These are phyloP conservation scores for Avena insularis DNA, from an alignment of 176 grass and related monocot species.

Conservation along the genomic window DNA sequence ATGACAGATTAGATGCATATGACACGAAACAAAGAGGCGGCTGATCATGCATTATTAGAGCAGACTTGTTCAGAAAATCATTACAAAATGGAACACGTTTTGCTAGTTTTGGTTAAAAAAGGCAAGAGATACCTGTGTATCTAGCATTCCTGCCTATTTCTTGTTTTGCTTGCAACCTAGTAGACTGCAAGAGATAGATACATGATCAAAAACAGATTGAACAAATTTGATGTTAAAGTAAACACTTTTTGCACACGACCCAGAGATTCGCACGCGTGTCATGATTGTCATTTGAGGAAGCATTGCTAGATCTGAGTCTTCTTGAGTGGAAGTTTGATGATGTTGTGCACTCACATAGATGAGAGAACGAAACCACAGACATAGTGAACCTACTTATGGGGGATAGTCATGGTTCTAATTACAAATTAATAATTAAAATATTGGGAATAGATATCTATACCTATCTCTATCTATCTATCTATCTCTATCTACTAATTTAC, in stretches of 20 bases:
- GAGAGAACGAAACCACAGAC: background rate
- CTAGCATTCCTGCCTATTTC: conserved; percentile 88
- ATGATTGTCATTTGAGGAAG: background rate
- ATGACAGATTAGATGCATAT: background rate
- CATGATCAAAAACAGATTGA: conserved; percentile 14
- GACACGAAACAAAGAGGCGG: background rate
- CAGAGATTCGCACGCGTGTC: background rate
- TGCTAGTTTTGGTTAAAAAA: conserved; percentile 34
- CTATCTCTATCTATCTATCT: too few species aligned
- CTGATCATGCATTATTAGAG: conserved; percentile 2
- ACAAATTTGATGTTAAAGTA: conserved; percentile 7
- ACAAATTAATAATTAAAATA: too few species aligned
- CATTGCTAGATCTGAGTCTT: background rate
- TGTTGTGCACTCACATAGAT: background rate
- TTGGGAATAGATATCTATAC: too few species aligned
- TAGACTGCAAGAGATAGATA: conserved; percentile 65
- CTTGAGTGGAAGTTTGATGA: background rate
- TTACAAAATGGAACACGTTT: background rate
- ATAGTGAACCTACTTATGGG: background rate
- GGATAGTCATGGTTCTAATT: background rate
- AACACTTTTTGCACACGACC: background rate
- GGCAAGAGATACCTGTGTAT: conserved; percentile 76
- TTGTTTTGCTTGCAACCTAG: conserved; percentile 98
- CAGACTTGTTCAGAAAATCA: background rate
- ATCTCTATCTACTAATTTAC: too few species aligned